Conservation (phyloP, 768 basidiomycete species). For the Rhizopogon sp. region DNA sequence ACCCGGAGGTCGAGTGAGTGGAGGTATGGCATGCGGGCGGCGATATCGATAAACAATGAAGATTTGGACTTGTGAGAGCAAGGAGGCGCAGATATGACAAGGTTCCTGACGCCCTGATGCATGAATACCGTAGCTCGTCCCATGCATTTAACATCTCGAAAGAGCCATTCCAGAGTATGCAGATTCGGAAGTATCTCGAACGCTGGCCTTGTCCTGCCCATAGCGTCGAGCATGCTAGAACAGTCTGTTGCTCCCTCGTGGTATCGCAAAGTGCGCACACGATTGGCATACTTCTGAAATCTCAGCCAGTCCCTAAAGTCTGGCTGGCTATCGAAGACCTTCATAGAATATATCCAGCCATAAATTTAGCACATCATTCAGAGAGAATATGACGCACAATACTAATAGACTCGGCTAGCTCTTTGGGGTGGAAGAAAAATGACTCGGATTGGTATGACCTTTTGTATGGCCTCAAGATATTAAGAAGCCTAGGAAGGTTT, state of each 20-base stretch:
- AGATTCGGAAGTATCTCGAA: constrained; percentile 34
- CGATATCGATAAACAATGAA: constrained; percentile 32
- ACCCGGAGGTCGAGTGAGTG: constrained; percentile 43
- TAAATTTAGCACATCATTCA: not conserved
- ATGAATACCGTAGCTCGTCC: constrained; percentile 51
- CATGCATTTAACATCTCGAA: constrained; percentile 5
- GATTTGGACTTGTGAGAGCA: constrained; percentile 5
- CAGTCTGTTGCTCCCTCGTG: constrained; percentile 7
- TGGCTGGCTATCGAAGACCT: constrained; percentile 40
- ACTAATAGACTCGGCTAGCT: too few species aligned
- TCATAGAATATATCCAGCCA: not conserved
- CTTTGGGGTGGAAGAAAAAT: too few species aligned
- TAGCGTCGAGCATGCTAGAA: constrained; percentile 36
- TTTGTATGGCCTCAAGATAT: too few species aligned
- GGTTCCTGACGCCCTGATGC: constrained; percentile 43
- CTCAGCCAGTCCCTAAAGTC: constrained; percentile 45
- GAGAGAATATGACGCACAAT: constrained; percentile 19
- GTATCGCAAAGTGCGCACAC: constrained; percentile 35
- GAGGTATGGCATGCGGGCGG: constrained; percentile 47
- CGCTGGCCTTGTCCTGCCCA: constrained; percentile 50
- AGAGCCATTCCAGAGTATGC: constrained; percentile 44
- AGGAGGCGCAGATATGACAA: constrained; percentile 11
- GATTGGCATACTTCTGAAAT: constrained; percentile 30
- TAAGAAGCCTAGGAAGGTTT: constrained; percentile 41
- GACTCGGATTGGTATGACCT: too few species aligned